Conservation (phyloP, 1,284 basidiomycete species). For the Malassezia brasiliensis region DNA sequence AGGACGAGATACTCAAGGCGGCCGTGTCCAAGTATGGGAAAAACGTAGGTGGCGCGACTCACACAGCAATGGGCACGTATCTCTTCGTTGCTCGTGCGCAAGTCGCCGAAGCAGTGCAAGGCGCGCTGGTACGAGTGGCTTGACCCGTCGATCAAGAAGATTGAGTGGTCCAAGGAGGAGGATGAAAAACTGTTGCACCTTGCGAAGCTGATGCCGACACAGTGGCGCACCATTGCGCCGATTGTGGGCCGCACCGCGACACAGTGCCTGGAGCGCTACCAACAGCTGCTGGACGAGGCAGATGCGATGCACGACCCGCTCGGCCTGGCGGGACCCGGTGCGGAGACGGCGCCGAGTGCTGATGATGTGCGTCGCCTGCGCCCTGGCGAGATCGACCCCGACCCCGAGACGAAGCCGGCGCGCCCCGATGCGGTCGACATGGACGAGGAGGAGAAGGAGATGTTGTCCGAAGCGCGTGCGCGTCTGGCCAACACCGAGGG, state of each 20-base stretch:
- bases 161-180: conserved; percentile 72
- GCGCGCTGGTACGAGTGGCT: conserved; percentile 98
- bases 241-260: conserved; percentile 98
- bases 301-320: conserved; percentile 49
- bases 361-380: conserved; percentile 80
- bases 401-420: conserved; percentile 96
- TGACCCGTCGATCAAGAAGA: conserved; percentile 99
- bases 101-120: conserved; percentile 99
- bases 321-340: conserved; percentile 70
- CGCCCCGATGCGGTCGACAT: conserved; percentile 98
- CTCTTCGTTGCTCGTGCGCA: conserved; percentile 89
- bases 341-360: conserved; percentile 68
- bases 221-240: conserved; percentile 98
- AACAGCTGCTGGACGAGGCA: conserved; percentile 92
- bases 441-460: conserved; percentile 99
- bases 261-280: conserved; percentile 95
- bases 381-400: conserved; percentile 95
- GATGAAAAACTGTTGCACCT: conserved; percentile 97
- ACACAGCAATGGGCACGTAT: conserved; percentile 72
- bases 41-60: conserved; percentile 23
- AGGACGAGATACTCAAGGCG: conserved; percentile 48
- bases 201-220: conserved; percentile 97
- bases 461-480: conserved; percentile 96
- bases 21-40: conserved; percentile 48
- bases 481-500: conserved; percentile 97